Base-by-base conservation (phyloP, 257 asterid genomes). In the Ballota nigra region DNA sequence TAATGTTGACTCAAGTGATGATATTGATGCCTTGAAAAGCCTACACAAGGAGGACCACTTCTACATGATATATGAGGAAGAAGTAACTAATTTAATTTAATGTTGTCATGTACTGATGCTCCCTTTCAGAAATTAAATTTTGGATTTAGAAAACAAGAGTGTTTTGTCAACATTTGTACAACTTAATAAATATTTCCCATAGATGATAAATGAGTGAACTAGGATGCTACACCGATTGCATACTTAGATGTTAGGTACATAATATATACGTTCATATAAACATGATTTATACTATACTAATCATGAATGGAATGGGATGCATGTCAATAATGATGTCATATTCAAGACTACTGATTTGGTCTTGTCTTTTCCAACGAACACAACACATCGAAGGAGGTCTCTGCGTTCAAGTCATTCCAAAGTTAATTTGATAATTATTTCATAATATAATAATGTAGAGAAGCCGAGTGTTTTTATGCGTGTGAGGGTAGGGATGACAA, bases 41-140 rank as follows among this genome's bases (percentile, higher is more conserved):
- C 58, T 9, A 26, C 22, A 41, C 66, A 13, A 51, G 61, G 71
- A 6, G 68, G 80, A 10, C 72, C 72, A 40, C 56, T 18, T n/a
- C 28, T 8, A n/a, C 11, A 22, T 8, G 18, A 18, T 36, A 52
- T 2, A 49, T 51, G 22, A 52, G 7, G n/a, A 8, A 2, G 4
- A n/a, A n/a, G n/a, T n/a, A n/a, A n/a, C n/a, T n/a, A 3, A 0
- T 52, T 22, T 22, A 8, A 52, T 52, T 52, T 52, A 52, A 20
- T 52, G 59, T 52, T 52, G 59, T 20, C 58, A 16, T 20, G 26
- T 26, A 0, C 58, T 52, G 26, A 16, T 20, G 26, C 58, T 7
- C 58, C 59, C 2, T 8, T 20, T 28, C 20, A 22, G 8, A 10
- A 52, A 52, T 20, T 52, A 52, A 52, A 19, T 52, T 19, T 52